Percentiles rank a stretch among this genome's conserved stretches.
Evolutionary conservation across 306 rosid genomes (phyloP).

Genomic region (Leucaena leucocephala): DNA sequence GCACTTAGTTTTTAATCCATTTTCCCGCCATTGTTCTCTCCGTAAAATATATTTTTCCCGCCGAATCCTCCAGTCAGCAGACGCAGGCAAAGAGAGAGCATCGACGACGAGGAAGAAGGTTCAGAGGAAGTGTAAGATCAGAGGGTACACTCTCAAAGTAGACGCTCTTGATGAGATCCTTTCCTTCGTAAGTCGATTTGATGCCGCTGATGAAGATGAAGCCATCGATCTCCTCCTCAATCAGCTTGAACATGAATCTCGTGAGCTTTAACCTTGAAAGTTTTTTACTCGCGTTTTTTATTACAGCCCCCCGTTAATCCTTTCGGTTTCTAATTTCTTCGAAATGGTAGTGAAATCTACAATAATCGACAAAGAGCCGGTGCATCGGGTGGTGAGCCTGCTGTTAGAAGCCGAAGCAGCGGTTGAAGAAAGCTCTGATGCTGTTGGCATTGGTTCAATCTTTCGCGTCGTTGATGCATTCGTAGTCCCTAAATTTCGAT

Average conservation of each 20-base stretch:
- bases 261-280: slow-evolving; percentile 35
- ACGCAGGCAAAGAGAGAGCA: slow-evolving; percentile 21
- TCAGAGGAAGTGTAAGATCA: slow-evolving; percentile 74
- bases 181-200: slow-evolving; percentile 55
- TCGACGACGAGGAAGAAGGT: slow-evolving; percentile 62
- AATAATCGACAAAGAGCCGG: slow-evolving; percentile 63
- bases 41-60: slow-evolving; percentile 43
- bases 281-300: not conserved
- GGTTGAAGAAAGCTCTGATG: slow-evolving; percentile 33
- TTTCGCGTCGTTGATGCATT: slow-evolving; percentile 64
- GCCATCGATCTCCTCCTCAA: slow-evolving; percentile 80
- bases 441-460: slow-evolving; percentile 34
- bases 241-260: slow-evolving; percentile 56
- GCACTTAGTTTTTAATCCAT: too few species aligned
- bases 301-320: not conserved
- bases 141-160: slow-evolving; percentile 69
- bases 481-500: slow-evolving; percentile 55
- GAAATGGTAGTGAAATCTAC: slow-evolving; percentile 68
- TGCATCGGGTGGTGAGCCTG: slow-evolving; percentile 53
- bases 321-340: not conserved
- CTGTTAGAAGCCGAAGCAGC: slow-evolving; percentile 56
- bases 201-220: slow-evolving; percentile 43
- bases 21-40: slow-evolving; percentile 46
- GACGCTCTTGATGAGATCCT: slow-evolving; percentile 82
- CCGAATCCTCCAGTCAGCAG: slow-evolving; percentile 21